phyloP scores from a whole-genome alignment of 2,329 filamentous ascomycete species.

The Ophiostoma populinum region DNA sequence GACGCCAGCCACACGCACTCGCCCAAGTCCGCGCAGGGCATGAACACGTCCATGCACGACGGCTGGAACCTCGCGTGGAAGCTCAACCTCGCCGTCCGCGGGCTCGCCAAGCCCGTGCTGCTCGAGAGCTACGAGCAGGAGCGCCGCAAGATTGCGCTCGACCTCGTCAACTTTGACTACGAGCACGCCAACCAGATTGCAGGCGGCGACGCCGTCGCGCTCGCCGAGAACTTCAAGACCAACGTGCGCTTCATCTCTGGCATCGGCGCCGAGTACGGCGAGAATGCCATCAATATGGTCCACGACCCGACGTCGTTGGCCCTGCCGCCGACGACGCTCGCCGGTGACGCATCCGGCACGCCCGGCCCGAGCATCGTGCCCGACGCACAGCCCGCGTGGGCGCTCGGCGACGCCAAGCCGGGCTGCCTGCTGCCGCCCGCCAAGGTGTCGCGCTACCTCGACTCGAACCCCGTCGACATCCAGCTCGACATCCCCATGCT shows the following conservation, averaged over 20 bases:
- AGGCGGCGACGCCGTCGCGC: conserved; percentile 37
- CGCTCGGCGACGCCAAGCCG: conserved; percentile 25
- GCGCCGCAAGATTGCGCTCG: conserved; percentile 41
- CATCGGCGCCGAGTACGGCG: conserved; percentile 40
- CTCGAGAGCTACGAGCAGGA: conserved; percentile 46
- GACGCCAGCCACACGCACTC: conserved; percentile 51
- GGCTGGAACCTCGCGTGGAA: conserved; percentile 48
- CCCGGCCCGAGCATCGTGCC: not conserved
- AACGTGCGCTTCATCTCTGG: conserved; percentile 54
- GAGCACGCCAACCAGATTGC: conserved; percentile 26
- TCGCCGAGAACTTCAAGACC: conserved; percentile 46
- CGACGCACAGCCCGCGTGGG: conserved; percentile 16
- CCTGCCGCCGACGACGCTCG: too few species aligned
- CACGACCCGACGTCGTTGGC: conserved; percentile 15
- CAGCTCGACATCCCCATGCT: conserved; percentile 65
- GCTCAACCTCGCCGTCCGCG: conserved; percentile 35
- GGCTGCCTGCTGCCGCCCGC: conserved; percentile 45
- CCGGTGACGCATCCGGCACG: not conserved
- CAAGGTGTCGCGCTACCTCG: conserved; percentile 56
- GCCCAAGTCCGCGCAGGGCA: conserved; percentile 48
- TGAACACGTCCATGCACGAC: conserved; percentile 44
- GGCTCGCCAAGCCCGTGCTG: conserved; percentile 34
- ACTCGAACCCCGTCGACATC: conserved; percentile 61
- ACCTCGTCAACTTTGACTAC: conserved; percentile 41
- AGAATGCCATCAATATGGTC: conserved; percentile 29